Conservation (phyloP, 2,329 filamentous ascomycete species). For the Thelonectria olida region DNA sequence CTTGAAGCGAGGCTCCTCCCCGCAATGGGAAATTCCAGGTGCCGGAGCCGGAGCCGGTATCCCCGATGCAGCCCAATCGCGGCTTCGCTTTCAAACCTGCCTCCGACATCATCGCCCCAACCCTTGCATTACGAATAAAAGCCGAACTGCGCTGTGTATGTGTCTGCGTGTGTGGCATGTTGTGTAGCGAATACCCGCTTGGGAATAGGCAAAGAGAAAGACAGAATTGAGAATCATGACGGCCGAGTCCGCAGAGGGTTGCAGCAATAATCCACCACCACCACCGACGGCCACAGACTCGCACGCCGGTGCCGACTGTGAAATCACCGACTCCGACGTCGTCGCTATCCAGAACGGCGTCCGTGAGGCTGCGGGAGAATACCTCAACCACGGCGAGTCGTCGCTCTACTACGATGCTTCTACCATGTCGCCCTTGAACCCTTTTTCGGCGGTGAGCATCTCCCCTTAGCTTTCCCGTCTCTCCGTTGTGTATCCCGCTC, state of each 20-base stretch:
- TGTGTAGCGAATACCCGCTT: no score
- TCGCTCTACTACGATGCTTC: constrained; percentile 66
- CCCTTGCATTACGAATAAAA: background rate
- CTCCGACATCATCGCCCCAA: constrained; percentile 7
- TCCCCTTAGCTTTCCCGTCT: background rate
- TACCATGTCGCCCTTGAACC: constrained; percentile 66
- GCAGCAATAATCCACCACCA: no score
- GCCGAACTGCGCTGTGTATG: background rate
- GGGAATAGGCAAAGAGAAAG: background rate
- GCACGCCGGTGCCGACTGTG: constrained; percentile 16
- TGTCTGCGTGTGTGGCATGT: no score
- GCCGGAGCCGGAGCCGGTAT: constrained; percentile 18
- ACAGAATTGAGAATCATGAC: background rate
- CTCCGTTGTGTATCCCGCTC: background rate
- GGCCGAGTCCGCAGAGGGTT: background rate
- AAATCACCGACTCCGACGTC: constrained; percentile 40
- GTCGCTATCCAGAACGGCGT: constrained; percentile 35
- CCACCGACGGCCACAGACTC: background rate
- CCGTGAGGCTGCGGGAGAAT: constrained; percentile 30
- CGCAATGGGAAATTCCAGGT: constrained; percentile 1
- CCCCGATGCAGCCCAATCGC: background rate
- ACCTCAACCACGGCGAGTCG: constrained; percentile 45
- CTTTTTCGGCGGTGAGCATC: constrained; percentile 62
- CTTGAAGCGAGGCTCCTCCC: background rate
- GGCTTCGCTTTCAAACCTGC: constrained; percentile 4